Percentiles rank a stretch among this genome's conserved stretches.
Evolutionary conservation across 306 rosid genomes (phyloP).

Genomic region (Cyclanthera cordifolia): DNA sequence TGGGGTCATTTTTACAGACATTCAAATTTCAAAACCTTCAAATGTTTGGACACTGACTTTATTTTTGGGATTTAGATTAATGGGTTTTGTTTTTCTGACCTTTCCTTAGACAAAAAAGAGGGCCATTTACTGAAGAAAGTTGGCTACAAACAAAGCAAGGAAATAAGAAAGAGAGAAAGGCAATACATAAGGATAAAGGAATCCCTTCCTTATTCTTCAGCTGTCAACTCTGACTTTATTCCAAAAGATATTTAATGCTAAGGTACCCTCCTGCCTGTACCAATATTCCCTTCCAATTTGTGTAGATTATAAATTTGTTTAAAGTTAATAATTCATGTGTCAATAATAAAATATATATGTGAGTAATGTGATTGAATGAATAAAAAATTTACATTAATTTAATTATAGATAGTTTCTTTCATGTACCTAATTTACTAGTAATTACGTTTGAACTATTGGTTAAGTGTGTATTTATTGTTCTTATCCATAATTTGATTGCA

Average conservation of each 20-base stretch:
- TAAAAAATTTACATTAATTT: too few species aligned
- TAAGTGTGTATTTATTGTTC: not conserved
- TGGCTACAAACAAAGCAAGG: not conserved
- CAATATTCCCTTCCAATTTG: not conserved
- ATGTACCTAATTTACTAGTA: too few species aligned
- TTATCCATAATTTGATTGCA: too few species aligned
- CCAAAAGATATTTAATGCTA: constrained; percentile 12
- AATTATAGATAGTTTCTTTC: too few species aligned
- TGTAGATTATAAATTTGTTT: too few species aligned
- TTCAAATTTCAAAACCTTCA: constrained; percentile 6
- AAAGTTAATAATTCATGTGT: not conserved
- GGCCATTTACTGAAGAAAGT: constrained; percentile 3
- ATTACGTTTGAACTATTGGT: too few species aligned
- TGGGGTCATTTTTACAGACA: not conserved
- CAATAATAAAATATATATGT: too few species aligned
- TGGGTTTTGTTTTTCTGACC: constrained; percentile 1
- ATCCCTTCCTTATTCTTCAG: constrained; percentile 4
- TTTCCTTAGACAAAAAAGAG: not conserved
- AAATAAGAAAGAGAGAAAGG: not conserved
- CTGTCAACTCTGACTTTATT: constrained; percentile 19
- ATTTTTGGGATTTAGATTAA: not conserved
- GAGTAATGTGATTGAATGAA: too few species aligned
- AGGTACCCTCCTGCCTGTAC: not conserved
- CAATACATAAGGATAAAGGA: constrained; percentile 1
- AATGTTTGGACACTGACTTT: not conserved